These are phyloP conservation scores for Arthrobotrys entomopaga DNA, from an alignment of 2,329 filamentous ascomycete species.

Conservation along the genomic window DNA sequence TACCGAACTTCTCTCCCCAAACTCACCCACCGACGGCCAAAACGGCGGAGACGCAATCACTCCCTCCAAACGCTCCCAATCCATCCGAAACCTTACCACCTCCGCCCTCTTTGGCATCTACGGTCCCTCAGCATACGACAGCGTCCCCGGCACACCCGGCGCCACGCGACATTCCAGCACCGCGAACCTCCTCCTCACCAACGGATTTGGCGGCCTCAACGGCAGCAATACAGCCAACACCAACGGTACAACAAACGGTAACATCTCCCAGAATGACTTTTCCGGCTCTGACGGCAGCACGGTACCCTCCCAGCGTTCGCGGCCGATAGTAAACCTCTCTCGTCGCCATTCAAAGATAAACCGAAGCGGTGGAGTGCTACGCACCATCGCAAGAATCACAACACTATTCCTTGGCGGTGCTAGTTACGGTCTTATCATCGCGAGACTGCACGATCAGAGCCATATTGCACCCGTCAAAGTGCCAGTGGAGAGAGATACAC, in stretches of 20 bases:
- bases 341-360: slow-evolving; percentile 45
- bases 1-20: slow-evolving; percentile 28
- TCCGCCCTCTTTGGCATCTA: slow-evolving; percentile 94
- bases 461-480: slow-evolving; percentile 72
- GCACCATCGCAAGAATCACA: slow-evolving; percentile 69
- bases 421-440: slow-evolving; percentile 82
- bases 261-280: slow-evolving; percentile 28
- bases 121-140: slow-evolving; percentile 70
- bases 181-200: slow-evolving; percentile 63
- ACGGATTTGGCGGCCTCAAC: slow-evolving; percentile 59
- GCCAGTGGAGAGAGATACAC: slow-evolving; percentile 66
- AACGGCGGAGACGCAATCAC: slow-evolving; percentile 60
- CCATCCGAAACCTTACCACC: slow-evolving; percentile 84
- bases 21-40: slow-evolving; percentile 63
- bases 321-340: slow-evolving; percentile 60
- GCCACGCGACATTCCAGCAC: slow-evolving; percentile 70
- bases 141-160: slow-evolving; percentile 68
- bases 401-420: slow-evolving; percentile 82
- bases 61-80: slow-evolving; percentile 73
- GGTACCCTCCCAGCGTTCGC: slow-evolving; percentile 51
- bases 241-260: not conserved
- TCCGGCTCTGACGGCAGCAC: slow-evolving; percentile 19
- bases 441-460: slow-evolving; percentile 78
- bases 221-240: slow-evolving; percentile 59
- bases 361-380: slow-evolving; percentile 63